phyloP scores from a whole-genome alignment of 345 rosid species.

The Citrus inodora region DNA sequence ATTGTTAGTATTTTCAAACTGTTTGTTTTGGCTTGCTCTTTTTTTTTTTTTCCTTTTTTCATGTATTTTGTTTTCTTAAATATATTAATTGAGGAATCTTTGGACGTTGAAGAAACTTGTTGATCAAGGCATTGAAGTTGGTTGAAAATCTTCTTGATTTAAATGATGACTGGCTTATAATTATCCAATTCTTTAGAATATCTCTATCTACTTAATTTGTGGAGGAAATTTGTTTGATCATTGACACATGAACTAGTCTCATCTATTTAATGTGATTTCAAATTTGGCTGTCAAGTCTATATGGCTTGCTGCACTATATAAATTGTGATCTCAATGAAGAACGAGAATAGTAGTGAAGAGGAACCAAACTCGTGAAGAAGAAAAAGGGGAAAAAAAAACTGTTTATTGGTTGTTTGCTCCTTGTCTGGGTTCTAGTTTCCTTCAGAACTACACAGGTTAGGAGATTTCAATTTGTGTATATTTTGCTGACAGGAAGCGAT shows the following conservation, averaged over 20 bases:
- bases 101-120: not conserved
- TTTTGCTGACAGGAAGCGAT: slow-evolving; percentile 73
- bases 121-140: not conserved
- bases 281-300: not conserved
- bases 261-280: not conserved
- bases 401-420: not conserved
- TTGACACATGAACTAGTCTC: not conserved
- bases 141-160: not conserved
- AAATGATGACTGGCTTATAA: not conserved
- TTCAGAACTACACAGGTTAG: not conserved
- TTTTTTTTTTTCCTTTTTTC: not conserved
- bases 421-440: not conserved
- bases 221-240: not conserved
- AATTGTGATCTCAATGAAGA: not conserved
- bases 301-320: not conserved
- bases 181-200: not conserved
- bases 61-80: not conserved
- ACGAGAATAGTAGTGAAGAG: not conserved
- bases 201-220: not conserved
- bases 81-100: not conserved
- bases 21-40: not conserved
- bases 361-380: not conserved
- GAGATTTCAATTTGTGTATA: slow-evolving; percentile 1
- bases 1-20: not conserved
- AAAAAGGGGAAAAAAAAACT: not conserved